phyloP scores from a whole-genome alignment of 192 early-diverging fungal genomes.

The Funneliformis geosporum region DNA sequence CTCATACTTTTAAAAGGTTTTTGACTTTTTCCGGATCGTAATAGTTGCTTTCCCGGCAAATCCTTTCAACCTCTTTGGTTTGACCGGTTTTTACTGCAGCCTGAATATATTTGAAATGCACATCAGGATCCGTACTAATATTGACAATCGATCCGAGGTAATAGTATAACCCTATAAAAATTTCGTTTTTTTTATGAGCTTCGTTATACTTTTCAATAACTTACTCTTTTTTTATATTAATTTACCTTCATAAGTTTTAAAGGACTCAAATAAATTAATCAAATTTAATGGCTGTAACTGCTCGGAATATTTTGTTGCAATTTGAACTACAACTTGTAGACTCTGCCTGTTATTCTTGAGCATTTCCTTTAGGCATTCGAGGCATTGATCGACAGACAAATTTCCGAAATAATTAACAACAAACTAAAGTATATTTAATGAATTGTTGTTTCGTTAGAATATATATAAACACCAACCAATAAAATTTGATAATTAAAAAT shows the following conservation, averaged over 20 bases:
- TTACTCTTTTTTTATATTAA: not conserved
- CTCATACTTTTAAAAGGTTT: conserved; percentile 86
- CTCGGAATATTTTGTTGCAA: conserved; percentile 96
- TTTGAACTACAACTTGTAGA: conserved; percentile 91
- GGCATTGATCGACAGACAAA: conserved; percentile 94
- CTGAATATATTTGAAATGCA: conserved; percentile 99
- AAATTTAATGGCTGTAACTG: conserved; percentile 86
- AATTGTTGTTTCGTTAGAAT: not conserved
- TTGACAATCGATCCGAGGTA: conserved; percentile 97
- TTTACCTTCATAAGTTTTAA: conserved; percentile 87
- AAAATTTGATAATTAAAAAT: not conserved
- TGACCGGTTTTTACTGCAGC: conserved; percentile 91
- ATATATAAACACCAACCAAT: too few relatives aligned
- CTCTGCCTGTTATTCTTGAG: conserved; percentile 93
- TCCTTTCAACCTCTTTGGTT: conserved; percentile 95
- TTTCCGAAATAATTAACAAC: conserved; percentile 93
- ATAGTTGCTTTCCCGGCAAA: conserved; percentile 93
- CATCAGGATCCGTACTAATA: conserved; percentile 89
- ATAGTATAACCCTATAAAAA: conserved; percentile 80
- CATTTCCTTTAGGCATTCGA: conserved; percentile 95
- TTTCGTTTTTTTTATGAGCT: not conserved
- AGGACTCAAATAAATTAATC: conserved; percentile 89
- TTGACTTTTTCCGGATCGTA: conserved; percentile 99
- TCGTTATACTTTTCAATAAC: not conserved
- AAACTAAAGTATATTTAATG: conserved; percentile 52